Evolutionary conservation across 768 basidiomycete species (phyloP), one percentile per base, ranked within the genome.

Genomic region (Dacryopinax primogenitus): DNA sequence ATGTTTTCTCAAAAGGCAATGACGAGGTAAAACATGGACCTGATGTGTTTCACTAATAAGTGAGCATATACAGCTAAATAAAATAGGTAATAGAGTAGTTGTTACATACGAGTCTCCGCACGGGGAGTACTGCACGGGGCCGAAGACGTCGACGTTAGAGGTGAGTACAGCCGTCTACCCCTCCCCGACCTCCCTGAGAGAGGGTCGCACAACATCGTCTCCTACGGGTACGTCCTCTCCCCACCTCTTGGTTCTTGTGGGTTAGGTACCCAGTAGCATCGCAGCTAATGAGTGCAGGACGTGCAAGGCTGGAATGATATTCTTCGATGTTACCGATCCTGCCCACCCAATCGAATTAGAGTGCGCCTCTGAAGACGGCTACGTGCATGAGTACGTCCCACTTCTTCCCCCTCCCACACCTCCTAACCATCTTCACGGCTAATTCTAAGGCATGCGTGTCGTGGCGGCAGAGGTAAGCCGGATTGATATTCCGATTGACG

Each of bases 101-200:
- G n/a, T n/a, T n/a, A n/a, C n/a, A n/a, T n/a, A n/a, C n/a, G n/a
- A n/a, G n/a, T n/a, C n/a, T n/a, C n/a, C n/a, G n/a, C n/a, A n/a
- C n/a, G n/a, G n/a, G n/a, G n/a, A n/a, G n/a, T n/a, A n/a, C 51
- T 30, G 51, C 51, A 58, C 51, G 26, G 51, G 51, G 3, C 51
- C 51, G 26, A 58, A 58, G 30, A 58, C 51, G 51, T 58, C 32
- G 26, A 58, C 51, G 7, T 28, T 30, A 7, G 30, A 58, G 26
- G 15, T 58, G n/a, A n/a, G n/a, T 15, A 58, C 51, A 23, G 51
- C 13, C 51, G 26, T 58, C 51, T 18, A 28, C 11, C 51, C 51
- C n/a, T n/a, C n/a, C n/a, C n/a, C n/a, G n/a, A n/a, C 51, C 51
- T 58, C 51, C 51, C 51, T 18, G 51, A 58, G 30, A 30, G 51